phyloP scores from a whole-genome alignment of 1,139 yeast species.

The Yamadazyma oceani region DNA sequence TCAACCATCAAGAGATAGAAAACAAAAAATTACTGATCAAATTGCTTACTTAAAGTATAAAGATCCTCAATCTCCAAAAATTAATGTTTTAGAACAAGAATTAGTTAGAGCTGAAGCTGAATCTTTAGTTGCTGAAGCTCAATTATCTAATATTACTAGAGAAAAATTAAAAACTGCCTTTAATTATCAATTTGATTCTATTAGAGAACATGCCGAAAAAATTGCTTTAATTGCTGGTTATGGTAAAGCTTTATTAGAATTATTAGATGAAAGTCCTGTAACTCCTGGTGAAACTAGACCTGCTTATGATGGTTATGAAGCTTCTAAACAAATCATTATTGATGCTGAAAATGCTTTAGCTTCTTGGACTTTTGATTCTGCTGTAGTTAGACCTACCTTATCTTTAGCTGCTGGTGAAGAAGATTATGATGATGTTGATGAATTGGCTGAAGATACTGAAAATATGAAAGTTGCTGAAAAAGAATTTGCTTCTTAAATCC shows the following conservation, averaged over 20 bases:
- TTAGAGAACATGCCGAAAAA: conserved; percentile 81
- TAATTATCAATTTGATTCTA: conserved; percentile 79
- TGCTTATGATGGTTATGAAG: conserved; percentile 84
- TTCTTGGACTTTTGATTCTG: conserved; percentile 79
- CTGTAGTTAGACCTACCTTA: conserved; percentile 77
- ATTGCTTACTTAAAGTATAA: conserved; percentile 81
- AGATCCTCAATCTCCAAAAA: conserved; percentile 82
- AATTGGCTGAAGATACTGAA: conserved; percentile 55
- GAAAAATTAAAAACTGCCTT: conserved; percentile 85
- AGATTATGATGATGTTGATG: conserved; percentile 50
- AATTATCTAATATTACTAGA: conserved; percentile 81
- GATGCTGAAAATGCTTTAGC: conserved; percentile 85
- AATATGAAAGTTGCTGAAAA: conserved; percentile 56
- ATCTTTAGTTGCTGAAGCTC: conserved; percentile 88
- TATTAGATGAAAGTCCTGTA: conserved; percentile 80
- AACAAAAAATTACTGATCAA: conserved; percentile 80
- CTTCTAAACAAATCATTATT: conserved; percentile 80
- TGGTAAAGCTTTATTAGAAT: conserved; percentile 81
- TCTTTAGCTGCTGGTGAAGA: conserved; percentile 69
- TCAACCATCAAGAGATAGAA: conserved; percentile 85
- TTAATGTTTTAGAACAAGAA: conserved; percentile 81
- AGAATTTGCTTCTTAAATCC: conserved; percentile 24
- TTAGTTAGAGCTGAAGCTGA: conserved; percentile 90
- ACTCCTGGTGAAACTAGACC: conserved; percentile 93
- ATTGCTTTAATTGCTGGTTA: conserved; percentile 85